These are phyloP conservation scores for Calonectria leucothoes DNA, from an alignment of 2,329 filamentous ascomycete species.

Conservation along the genomic window DNA sequence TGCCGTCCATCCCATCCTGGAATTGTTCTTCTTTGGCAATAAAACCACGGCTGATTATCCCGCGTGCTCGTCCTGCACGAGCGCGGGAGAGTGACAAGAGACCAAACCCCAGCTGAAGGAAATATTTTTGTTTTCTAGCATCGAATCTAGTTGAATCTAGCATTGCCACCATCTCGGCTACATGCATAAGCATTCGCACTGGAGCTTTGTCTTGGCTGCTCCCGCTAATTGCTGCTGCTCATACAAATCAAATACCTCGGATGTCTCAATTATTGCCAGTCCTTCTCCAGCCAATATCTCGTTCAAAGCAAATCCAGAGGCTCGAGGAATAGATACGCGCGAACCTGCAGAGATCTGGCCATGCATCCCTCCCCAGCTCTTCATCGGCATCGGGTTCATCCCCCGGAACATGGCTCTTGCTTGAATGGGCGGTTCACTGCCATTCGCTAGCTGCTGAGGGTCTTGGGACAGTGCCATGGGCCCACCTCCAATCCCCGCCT, in stretches of 20 bases:
- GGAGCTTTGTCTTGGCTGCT: neutral
- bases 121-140: neutral
- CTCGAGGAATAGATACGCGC: neutral
- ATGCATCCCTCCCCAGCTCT: neutral
- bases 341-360: neutral
- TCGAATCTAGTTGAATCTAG: neutral
- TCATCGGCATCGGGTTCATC: constrained; percentile 2
- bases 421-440: neutral
- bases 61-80: neutral
- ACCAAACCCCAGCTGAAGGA: neutral
- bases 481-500: neutral
- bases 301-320: too few relatives aligned
- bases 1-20: constrained; percentile 3
- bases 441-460: neutral
- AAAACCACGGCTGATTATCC: constrained; percentile 2
- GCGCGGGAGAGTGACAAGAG: constrained; percentile 1
- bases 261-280: neutral
- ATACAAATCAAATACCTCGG: neutral
- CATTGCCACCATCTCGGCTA: neutral
- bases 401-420: neutral
- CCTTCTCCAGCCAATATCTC: neutral
- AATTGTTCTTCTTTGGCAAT: neutral
- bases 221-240: neutral
- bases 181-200: neutral
- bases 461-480: neutral